Base-by-base conservation (phyloP, 257 asterid species). In the Orobanche coerulescens region DNA sequence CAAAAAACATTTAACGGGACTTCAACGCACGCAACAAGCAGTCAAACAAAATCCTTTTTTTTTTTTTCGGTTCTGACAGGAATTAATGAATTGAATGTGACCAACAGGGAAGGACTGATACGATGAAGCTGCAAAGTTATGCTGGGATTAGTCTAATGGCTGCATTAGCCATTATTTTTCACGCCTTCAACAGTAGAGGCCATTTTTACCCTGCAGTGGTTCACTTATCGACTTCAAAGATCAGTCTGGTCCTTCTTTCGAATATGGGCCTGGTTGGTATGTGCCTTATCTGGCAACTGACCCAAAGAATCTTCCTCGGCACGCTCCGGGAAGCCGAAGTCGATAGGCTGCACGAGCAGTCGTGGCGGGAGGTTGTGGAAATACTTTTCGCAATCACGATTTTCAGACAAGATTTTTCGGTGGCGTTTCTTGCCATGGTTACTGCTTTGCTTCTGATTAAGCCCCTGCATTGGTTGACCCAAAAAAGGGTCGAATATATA, bases 181-280 rank as follows among this genome's bases (percentile, higher is more conserved):
- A 90, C 63, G 95, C 94, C 56, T 90, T 87, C 48, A 70, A 61
- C 60, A 80, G 90, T 49, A 87, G 96, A 79, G 82, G 85, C 31
- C 97, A 90, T 60, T 90, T 90, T 76, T 90, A 90, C 81, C 97
- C 97, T 1, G 88, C 97, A 69, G 84, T 84, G 91, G 86, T 87
- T 61, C 77, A 90, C 74, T 67, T 90, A 44, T 87, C 97, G 0
- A 85, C 95, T 61, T 87, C 97, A 47, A 90, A 90, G 82, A 87
- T 90, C 75, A 75, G 94, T 72, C 62, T 82, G 80, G 94, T 83
- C 62, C 76, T 85, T 70, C 87, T 90, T 58, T 78, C 87, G 80
- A 90, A 90, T 62, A 83, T 78, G 89, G 91, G 97, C 19, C 78
- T 90, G 60, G 95, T 83, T 61, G 14, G 80, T 24, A 87, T 90